Evolutionary conservation across 2,329 filamentous ascomycete genomes (phyloP).

Genomic region (Penicillium sp.): DNA sequence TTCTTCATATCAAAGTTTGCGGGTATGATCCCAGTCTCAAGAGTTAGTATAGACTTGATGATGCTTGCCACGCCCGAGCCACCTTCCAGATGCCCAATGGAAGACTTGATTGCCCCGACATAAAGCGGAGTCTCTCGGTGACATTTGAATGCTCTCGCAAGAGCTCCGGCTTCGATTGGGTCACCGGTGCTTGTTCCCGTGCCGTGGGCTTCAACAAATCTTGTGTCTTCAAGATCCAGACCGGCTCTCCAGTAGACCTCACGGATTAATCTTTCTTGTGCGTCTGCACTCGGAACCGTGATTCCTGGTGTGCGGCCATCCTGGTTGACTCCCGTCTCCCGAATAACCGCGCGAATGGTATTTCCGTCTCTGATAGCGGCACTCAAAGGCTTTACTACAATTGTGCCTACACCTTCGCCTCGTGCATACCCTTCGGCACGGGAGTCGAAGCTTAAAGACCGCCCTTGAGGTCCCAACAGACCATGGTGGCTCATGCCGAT

Average conservation of each 20-base stretch:
- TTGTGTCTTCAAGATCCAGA: slow-evolving; percentile 20
- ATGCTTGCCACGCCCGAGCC: slow-evolving; percentile 29
- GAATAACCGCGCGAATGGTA: slow-evolving; percentile 35
- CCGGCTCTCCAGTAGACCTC: slow-evolving; percentile 33
- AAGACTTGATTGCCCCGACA: slow-evolving; percentile 28
- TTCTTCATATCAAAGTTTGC: slow-evolving; percentile 45
- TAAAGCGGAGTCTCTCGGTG: slow-evolving; percentile 22
- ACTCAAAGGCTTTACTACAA: slow-evolving; percentile 31
- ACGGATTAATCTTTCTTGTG: slow-evolving; percentile 37
- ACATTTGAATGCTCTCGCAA: slow-evolving; percentile 27
- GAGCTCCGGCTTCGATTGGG: slow-evolving; percentile 31
- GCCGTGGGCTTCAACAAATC: slow-evolving; percentile 32
- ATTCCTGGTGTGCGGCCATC: slow-evolving; percentile 45
- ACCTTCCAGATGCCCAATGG: slow-evolving; percentile 31
- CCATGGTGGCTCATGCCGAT: slow-evolving; percentile 36
- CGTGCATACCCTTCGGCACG: slow-evolving; percentile 36
- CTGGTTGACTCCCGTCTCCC: slow-evolving; percentile 28
- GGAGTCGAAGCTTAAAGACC: slow-evolving; percentile 32
- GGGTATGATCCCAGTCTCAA: slow-evolving; percentile 47
- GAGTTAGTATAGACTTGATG: slow-evolving; percentile 45
- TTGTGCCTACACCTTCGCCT: slow-evolving; percentile 36
- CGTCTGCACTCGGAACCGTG: slow-evolving; percentile 41
- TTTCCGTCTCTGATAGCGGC: slow-evolving; percentile 35
- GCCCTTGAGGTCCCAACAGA: slow-evolving; percentile 37
- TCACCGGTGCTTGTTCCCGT: slow-evolving; percentile 37